These are phyloP conservation scores for Trichoderma aggressivum DNA, from an alignment of 2,329 filamentous ascomycete species.

Conservation along the genomic window DNA sequence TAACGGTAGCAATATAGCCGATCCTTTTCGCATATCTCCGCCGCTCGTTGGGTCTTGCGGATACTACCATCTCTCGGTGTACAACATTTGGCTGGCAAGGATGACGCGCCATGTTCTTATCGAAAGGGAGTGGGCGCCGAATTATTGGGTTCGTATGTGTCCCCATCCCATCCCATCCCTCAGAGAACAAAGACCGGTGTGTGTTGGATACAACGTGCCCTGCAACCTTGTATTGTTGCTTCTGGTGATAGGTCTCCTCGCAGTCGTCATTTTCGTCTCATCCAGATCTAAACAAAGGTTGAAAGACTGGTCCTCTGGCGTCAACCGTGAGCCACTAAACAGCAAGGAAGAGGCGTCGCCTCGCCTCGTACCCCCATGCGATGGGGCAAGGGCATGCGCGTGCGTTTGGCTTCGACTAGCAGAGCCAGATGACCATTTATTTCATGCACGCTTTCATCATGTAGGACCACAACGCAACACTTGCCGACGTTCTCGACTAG, in stretches of 20 bases:
- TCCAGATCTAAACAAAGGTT: not conserved
- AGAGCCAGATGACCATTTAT: conserved; percentile 17
- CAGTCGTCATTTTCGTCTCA: not conserved
- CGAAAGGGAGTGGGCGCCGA: conserved; percentile 1
- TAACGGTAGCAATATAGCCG: not conserved
- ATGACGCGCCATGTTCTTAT: conserved; percentile 13
- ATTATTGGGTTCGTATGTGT: not conserved
- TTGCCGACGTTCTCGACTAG: conserved; percentile 12
- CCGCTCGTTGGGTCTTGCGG: not conserved
- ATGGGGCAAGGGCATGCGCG: conserved; percentile 7
- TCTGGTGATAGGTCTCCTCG: not conserved
- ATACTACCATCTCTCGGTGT: conserved; percentile 2
- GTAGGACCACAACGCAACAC: conserved; percentile 13
- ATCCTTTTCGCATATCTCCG: not conserved
- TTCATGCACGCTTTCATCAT: conserved; percentile 18
- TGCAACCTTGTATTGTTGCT: not conserved
- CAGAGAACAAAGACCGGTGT: not conserved
- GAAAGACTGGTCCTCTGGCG: not conserved
- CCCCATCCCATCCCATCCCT: not conserved
- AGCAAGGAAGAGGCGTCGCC: conserved; percentile 7
- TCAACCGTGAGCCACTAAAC: not conserved
- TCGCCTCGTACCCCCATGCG: conserved; percentile 11
- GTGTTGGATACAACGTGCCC: not conserved
- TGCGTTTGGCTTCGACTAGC: conserved; percentile 17
- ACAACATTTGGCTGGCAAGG: conserved; percentile 6